Evolutionary conservation across 164 flowering plant genomes (phyloP), one percentile per base, ranked within the genome.

Genomic region (Vitis rupestris): DNA sequence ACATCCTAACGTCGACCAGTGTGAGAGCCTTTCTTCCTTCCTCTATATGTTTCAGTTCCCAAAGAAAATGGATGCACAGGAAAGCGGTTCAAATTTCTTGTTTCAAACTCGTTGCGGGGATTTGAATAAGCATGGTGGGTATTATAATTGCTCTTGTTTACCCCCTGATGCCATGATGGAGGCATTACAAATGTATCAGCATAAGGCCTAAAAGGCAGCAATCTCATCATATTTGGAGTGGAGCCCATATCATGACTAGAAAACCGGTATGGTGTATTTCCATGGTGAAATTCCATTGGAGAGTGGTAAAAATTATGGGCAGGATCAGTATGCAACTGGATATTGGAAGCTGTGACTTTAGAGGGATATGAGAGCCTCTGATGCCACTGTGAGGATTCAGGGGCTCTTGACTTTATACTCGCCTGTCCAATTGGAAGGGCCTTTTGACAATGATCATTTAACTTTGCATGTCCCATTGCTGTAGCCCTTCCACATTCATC

Each of bases 1-100:
- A 71, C 81, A 81, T 15, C 84, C 79, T 19, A 62, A 76, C 15
- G 64, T 67, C 16, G 75, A 75, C 44, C 77, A 77, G 48, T 2
- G 44, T 44, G 59, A 67, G 17, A 30, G 10, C 65, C 66, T 61
- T 30, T 66, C 58, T 44, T 37, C 44, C 3, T 31, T 29, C 49
- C n/a, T 30, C 60, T 12, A 13, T 48, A 31, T 19, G 16, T 12
- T 64, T 61, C 65, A 8, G 49, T 15, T 66, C 56, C 71, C 31
- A 19, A 19, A 23, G 53, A 69, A 53, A 70, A 57, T 54, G 66
- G 13, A 51, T 48, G 67, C 17, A 19, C 12, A n/a, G 48, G 49
- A 17, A 48, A 58, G 15, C 1, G 29, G 49, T 60, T 66, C 12
- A 63, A 19, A 12, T 44, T 52, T 19, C 76, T 72, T 12, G 64